Percentiles rank a stretch among this genome's conserved stretches.
These are phyloP conservation scores for Globisporangium rhizosaccharum DNA, from an alignment of 352 stramenopile species.

Conservation along the genomic window DNA sequence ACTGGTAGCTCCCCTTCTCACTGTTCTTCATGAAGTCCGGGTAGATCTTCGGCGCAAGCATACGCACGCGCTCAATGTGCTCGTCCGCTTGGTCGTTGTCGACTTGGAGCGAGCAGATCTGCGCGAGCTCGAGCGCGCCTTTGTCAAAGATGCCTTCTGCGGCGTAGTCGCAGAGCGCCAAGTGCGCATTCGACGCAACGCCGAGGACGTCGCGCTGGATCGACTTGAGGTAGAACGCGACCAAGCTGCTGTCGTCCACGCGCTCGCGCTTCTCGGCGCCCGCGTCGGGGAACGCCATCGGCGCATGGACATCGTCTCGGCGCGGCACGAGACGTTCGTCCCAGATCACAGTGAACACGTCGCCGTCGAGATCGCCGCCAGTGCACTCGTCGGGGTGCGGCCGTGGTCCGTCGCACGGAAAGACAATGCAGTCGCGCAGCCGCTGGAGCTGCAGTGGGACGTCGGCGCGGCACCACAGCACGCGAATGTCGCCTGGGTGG, in stretches of 20 bases:
- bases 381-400: constrained; percentile 79
- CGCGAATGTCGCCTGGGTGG: constrained; percentile 68
- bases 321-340: constrained; percentile 61
- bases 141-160: constrained; percentile 39
- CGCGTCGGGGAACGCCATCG: constrained; percentile 36
- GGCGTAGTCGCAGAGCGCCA: constrained; percentile 55
- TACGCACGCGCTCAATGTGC: constrained; percentile 48
- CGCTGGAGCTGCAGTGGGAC: constrained; percentile 37
- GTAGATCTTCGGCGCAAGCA: constrained; percentile 46
- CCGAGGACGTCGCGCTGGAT: constrained; percentile 72
- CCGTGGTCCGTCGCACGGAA: constrained; percentile 56
- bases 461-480: constrained; percentile 46
- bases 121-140: constrained; percentile 44
- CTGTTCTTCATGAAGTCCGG: constrained; percentile 81
- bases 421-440: constrained; percentile 72
- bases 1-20: constrained; percentile 59
- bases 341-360: constrained; percentile 82
- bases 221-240: constrained; percentile 71
- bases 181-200: constrained; percentile 70
- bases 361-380: constrained; percentile 75
- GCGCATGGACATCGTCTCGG: constrained; percentile 28
- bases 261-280: constrained; percentile 21
- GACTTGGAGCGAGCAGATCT: constrained; percentile 69
- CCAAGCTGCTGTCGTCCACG: constrained; percentile 39
- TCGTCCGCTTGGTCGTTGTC: constrained; percentile 56